phyloP scores from a whole-genome alignment of 495 filamentous ascomycete genomes.

The Durotheca rogersii region DNA sequence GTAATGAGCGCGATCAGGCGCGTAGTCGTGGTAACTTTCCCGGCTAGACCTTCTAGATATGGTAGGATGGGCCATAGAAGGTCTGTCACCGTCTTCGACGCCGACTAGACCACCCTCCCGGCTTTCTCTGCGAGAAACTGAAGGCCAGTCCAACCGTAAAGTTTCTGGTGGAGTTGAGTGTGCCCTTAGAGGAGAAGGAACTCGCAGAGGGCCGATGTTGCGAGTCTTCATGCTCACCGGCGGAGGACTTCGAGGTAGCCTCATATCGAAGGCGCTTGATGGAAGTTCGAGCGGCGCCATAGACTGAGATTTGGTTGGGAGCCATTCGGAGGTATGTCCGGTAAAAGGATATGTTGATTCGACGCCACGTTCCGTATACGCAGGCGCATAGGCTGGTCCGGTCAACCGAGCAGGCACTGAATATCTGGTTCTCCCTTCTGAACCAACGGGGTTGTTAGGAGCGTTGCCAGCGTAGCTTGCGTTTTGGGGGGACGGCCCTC shows the following conservation, averaged over 20 bases:
- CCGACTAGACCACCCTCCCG: conserved; percentile 37
- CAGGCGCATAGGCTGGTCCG: conserved; percentile 26
- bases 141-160: conserved; percentile 7
- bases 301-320: conserved; percentile 6
- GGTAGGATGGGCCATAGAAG: conserved; percentile 9
- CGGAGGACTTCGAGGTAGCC: conserved; percentile 32
- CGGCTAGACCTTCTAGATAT: conserved; percentile 34
- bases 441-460: not conserved
- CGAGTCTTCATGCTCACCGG: conserved; percentile 39
- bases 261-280: conserved; percentile 28
- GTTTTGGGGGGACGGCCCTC: not conserved
- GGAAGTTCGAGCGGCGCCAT: conserved; percentile 28
- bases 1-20: conserved; percentile 19
- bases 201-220: conserved; percentile 38
- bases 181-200: conserved; percentile 43
- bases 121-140: conserved; percentile 33
- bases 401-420: conserved; percentile 3
- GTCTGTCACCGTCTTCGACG: conserved; percentile 10
- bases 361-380: conserved; percentile 14
- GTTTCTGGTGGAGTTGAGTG: conserved; percentile 39
- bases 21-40: conserved; percentile 36
- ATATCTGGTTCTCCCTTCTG: conserved; percentile 1
- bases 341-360: conserved; percentile 2
- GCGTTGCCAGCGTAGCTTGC: not conserved
- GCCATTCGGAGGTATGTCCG: conserved; percentile 5